Evolutionary conservation across 2,329 filamentous ascomycete species (phyloP), one percentile per base, ranked within the genome.

Genomic region (Colletotrichum paranaense): DNA sequence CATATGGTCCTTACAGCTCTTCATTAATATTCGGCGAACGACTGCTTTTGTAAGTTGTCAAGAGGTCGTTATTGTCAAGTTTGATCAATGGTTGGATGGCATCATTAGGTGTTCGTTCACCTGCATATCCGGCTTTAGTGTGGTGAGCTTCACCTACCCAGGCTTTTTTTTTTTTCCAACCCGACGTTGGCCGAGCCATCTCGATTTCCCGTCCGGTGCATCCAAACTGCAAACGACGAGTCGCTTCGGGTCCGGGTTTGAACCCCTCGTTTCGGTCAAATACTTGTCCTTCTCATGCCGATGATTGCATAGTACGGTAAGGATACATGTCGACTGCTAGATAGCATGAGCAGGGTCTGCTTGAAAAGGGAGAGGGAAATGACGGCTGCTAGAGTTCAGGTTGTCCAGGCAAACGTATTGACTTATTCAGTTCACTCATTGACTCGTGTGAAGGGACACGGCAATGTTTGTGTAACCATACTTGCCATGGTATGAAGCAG

Each of bases 401-500:
- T 16, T 42, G 35, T 16, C 35, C 6, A 42, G 35, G 5, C 35
- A 55, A 55, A 55, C 22, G 7, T n/a, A n/a, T n/a, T 46, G 42
- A 7, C 16, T n/a, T 46, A 7, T 46, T 42, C 42, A 8, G 42
- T 19, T n/a, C 16, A 8, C 16, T 53, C 9, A 49, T 49, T 35
- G 19, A 67, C 5, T 24, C 16, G 32, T 16, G 38, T 6, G 9
- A 16, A 30, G 24, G 14, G 24, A 11, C 42, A 46, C 16, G 42
- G 42, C 19, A 46, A 46, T n/a, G 42, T 19, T 46, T 71, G 65
- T 63, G 65, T 67, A 30, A 60, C 64, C 24, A 30, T 26, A 28
- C 42, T 19, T 53, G 62, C 32, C 4, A 19, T 42, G 35, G 35
- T 42, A 14, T 6, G 30, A 28, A 26, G n/a, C 38, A 65, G 52